Conservation (phyloP, 2,329 filamentous ascomycete species). For the Monosporascus sp. region DNA sequence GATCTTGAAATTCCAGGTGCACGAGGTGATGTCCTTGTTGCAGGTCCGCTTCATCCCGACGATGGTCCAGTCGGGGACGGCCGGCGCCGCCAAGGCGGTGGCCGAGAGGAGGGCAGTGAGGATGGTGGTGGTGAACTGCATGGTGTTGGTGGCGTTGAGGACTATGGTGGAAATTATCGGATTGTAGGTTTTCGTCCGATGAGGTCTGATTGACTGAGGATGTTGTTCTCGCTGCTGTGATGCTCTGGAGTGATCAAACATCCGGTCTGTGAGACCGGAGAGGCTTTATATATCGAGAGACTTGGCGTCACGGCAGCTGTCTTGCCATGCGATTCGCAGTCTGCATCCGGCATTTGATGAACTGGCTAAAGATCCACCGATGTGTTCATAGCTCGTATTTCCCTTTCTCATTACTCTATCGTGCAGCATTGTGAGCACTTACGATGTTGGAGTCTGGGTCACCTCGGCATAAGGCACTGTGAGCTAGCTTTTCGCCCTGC, state of each 20-base stretch:
- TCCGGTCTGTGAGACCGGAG: too few relatives aligned
- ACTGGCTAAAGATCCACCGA: neutral
- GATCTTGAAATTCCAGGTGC: conserved; percentile 38
- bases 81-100: conserved; percentile 21
- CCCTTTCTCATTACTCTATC: neutral
- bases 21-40: conserved; percentile 32
- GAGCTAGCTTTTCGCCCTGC: too few relatives aligned
- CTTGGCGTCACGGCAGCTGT: too few relatives aligned
- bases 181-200: too few relatives aligned
- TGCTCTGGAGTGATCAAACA: neutral
- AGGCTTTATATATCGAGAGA: too few relatives aligned
- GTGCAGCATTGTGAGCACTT: neutral
- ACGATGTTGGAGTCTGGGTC: neutral
- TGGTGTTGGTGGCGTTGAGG: conserved; percentile 15
- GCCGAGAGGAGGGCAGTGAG: conserved; percentile 22
- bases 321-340: too few relatives aligned
- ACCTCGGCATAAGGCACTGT: too few relatives aligned
- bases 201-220: too few relatives aligned
- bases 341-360: neutral
- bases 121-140: conserved; percentile 31
- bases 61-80: conserved; percentile 34
- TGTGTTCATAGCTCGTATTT: neutral
- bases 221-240: neutral
- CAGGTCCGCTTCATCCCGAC: conserved; percentile 33
- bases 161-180: neutral